Percentiles rank a stretch among this genome's conserved stretches.
Evolutionary conservation across 306 rosid genomes (phyloP).

Genomic region (Echinosophora koreensis): DNA sequence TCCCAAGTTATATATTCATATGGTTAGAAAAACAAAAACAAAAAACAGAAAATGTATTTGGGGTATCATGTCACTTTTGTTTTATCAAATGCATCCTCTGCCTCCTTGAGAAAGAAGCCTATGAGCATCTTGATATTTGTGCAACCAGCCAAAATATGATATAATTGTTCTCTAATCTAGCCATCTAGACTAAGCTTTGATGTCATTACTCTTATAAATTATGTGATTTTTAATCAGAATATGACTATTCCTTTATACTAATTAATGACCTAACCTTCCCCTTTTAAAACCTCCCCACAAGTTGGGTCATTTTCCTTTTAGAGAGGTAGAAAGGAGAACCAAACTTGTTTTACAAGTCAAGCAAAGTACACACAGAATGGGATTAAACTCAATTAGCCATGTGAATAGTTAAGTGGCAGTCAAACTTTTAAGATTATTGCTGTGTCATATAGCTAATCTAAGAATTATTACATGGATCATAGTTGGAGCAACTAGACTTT

Average conservation of each 20-base stretch:
- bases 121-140: slow-evolving; percentile 12
- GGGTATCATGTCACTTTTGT: neutral
- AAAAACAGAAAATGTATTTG: neutral
- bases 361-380: slow-evolving; percentile 38
- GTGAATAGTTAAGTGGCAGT: slow-evolving; percentile 43
- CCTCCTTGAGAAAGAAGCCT: slow-evolving; percentile 10
- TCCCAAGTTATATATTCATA: neutral
- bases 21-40: neutral
- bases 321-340: slow-evolving; percentile 38
- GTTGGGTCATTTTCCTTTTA: slow-evolving; percentile 48
- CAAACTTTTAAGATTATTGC: slow-evolving; percentile 44
- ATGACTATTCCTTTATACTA: neutral
- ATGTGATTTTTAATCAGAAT: neutral
- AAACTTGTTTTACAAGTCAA: slow-evolving; percentile 48
- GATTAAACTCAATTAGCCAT: slow-evolving; percentile 48
- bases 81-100: slow-evolving; percentile 1
- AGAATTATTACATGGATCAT: slow-evolving; percentile 17
- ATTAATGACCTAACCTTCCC: slow-evolving; percentile 23
- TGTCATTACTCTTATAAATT: slow-evolving; percentile 1
- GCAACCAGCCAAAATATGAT: slow-evolving; percentile 8
- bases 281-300: slow-evolving; percentile 31
- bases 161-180: slow-evolving; percentile 2
- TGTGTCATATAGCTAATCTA: slow-evolving; percentile 20
- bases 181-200: slow-evolving; percentile 4
- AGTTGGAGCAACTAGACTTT: neutral